These are phyloP conservation scores for Rhazya stricta DNA, from an alignment of 257 asterid species.

Conservation along the genomic window DNA sequence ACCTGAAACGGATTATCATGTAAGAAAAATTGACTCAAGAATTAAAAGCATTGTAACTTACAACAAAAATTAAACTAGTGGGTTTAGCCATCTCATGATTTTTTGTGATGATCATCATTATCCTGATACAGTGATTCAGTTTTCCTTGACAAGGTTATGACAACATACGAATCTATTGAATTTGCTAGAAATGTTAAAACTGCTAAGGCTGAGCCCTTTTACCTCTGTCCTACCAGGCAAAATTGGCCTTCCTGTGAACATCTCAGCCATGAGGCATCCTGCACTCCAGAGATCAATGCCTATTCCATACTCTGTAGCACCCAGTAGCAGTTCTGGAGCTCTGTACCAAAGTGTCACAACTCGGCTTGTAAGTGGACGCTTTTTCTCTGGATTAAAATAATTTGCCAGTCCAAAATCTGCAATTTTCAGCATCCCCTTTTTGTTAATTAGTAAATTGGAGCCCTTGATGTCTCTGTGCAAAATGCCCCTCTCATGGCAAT, in stretches of 20 bases:
- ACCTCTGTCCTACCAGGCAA: constrained; percentile 89
- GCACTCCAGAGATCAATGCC: constrained; percentile 89
- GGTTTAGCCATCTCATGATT: background rate
- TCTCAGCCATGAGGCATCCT: constrained; percentile 90
- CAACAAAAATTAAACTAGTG: background rate
- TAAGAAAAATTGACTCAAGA: background rate
- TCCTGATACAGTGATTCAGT: background rate
- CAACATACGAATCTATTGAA: background rate
- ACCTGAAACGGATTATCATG: constrained; percentile 31
- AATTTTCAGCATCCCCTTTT: constrained; percentile 62
- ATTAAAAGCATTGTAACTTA: no score
- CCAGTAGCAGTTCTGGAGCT: constrained; percentile 72
- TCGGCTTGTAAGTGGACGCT: constrained; percentile 57
- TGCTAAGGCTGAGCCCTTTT: background rate
- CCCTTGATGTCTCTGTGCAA: constrained; percentile 85
- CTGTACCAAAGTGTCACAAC: constrained; percentile 92
- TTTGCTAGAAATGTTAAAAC: background rate
- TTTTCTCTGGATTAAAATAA: constrained; percentile 38
- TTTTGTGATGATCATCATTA: background rate
- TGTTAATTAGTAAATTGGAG: constrained; percentile 64
- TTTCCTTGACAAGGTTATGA: background rate
- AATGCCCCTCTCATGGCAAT: constrained; percentile 74
- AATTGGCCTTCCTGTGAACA: constrained; percentile 71
- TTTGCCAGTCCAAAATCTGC: constrained; percentile 84
- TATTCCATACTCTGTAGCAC: constrained; percentile 66